A percentile compares a stretch with the other conserved stretches of the same genome.
phyloP scores from a whole-genome alignment of 2,329 filamentous ascomycete genomes.

The Fusarium sp. region DNA sequence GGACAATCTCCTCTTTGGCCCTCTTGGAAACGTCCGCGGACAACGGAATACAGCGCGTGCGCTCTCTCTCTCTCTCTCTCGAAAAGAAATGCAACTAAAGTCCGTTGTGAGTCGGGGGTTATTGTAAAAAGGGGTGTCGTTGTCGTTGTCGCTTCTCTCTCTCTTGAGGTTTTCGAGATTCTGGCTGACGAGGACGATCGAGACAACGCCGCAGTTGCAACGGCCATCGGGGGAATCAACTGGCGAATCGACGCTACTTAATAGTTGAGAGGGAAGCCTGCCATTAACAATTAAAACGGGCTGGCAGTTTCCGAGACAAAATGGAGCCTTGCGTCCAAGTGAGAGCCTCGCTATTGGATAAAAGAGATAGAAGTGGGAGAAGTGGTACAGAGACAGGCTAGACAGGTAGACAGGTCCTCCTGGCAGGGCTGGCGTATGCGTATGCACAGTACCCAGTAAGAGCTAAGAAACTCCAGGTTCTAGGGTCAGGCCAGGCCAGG shows the following conservation, averaged over 20 bases:
- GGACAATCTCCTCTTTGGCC: neutral
- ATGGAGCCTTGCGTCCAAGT: neutral
- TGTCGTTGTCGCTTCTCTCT: neutral
- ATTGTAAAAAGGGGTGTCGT: neutral
- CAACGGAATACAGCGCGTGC: neutral
- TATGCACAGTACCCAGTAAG: neutral
- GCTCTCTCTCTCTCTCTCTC: neutral
- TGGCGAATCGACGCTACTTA: slow-evolving; percentile 33
- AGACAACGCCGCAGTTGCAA: neutral
- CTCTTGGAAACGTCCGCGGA: neutral
- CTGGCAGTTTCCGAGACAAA: slow-evolving; percentile 23
- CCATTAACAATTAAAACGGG: slow-evolving; percentile 11
- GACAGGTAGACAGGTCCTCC: no score
- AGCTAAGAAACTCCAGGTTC: slow-evolving; percentile 1
- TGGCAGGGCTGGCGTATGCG: slow-evolving; percentile 8
- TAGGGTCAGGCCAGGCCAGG: neutral
- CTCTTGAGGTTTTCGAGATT: neutral
- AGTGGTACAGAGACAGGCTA: neutral
- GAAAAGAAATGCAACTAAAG: neutral
- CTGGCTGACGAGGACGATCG: slow-evolving; percentile 24
- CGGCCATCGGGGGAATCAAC: slow-evolving; percentile 16
- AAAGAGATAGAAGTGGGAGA: neutral
- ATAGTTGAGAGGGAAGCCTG: slow-evolving; percentile 11
- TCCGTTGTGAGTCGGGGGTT: neutral
- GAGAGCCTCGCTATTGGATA: neutral